Conservation (phyloP, 306 rosid genomes). For the Rosa multiflora region DNA sequence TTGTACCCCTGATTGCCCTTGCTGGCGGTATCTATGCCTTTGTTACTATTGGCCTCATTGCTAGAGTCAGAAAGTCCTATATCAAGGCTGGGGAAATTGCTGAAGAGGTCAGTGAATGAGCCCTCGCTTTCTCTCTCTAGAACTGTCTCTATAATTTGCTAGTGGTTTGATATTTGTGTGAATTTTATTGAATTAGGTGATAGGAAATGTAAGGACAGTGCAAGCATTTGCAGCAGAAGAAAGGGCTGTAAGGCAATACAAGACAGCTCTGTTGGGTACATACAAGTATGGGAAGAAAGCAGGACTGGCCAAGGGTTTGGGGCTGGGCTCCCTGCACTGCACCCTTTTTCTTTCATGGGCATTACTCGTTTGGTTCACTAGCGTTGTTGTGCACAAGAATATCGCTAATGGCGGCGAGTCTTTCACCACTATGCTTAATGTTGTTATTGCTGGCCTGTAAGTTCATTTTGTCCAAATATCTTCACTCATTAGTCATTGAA, state of each 20-base stretch:
- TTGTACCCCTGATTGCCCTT: constrained; percentile 87
- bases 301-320: constrained; percentile 92
- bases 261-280: constrained; percentile 65
- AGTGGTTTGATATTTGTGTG: not conserved
- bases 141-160: not conserved
- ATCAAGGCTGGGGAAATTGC: constrained; percentile 96
- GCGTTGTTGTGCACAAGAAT: constrained; percentile 83
- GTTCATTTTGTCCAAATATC: constrained; percentile 14
- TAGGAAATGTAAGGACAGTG: constrained; percentile 90
- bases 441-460: constrained; percentile 96
- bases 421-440: constrained; percentile 98
- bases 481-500: not conserved
- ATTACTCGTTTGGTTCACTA: constrained; percentile 88
- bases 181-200: constrained; percentile 43
- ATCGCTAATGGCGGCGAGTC: constrained; percentile 93
- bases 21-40: constrained; percentile 95
- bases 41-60: constrained; percentile 77
- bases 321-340: constrained; percentile 86
- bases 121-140: not conserved
- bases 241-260: constrained; percentile 70
- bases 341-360: constrained; percentile 92
- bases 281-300: constrained; percentile 72
- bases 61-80: constrained; percentile 70
- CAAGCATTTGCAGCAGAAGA: constrained; percentile 99
- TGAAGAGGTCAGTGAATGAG: constrained; percentile 59